A percentile compares a stretch with the other conserved stretches of the same genome.
phyloP scores from a whole-genome alignment of 164 flowering plant species.

The Dillenia suffruticosa region DNA sequence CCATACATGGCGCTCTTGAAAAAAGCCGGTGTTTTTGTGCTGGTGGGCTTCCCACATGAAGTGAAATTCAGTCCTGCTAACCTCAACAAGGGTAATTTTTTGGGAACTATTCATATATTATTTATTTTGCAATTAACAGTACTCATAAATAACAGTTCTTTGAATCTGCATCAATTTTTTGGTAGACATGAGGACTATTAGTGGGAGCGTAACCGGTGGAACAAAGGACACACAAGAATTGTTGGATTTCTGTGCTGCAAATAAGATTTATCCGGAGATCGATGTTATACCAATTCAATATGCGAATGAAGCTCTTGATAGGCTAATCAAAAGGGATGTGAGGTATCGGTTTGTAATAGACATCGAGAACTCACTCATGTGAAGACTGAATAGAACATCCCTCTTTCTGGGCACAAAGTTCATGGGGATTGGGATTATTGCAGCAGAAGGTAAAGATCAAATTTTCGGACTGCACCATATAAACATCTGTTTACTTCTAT shows the following conservation, averaged over 20 bases:
- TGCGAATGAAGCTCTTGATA: conserved; percentile 79
- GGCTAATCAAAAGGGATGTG: conserved; percentile 71
- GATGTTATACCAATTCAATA: conserved; percentile 74
- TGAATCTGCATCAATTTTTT: background rate
- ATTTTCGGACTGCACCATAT: no score
- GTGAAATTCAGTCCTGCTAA: conserved; percentile 66
- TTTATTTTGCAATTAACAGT: background rate
- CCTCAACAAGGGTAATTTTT: conserved; percentile 46
- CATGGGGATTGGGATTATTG: no score
- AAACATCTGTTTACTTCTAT: no score
- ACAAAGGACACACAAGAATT: conserved; percentile 74
- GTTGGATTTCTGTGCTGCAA: conserved; percentile 77
- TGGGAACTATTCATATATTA: background rate
- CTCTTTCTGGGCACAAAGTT: no score
- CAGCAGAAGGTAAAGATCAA: no score
- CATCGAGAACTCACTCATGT: conserved; percentile 62
- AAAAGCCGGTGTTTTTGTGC: conserved; percentile 49
- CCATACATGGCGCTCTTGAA: conserved; percentile 68
- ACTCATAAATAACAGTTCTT: conserved; percentile 2
- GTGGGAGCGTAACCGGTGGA: conserved; percentile 77
- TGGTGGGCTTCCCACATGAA: conserved; percentile 81
- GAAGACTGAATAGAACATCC: conserved; percentile 8
- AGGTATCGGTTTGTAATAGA: conserved; percentile 89
- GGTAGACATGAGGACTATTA: conserved; percentile 57
- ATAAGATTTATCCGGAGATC: conserved; percentile 63